Conservation (phyloP, 2,329 filamentous ascomycete genomes). For the Aspergillus tubingensis region DNA sequence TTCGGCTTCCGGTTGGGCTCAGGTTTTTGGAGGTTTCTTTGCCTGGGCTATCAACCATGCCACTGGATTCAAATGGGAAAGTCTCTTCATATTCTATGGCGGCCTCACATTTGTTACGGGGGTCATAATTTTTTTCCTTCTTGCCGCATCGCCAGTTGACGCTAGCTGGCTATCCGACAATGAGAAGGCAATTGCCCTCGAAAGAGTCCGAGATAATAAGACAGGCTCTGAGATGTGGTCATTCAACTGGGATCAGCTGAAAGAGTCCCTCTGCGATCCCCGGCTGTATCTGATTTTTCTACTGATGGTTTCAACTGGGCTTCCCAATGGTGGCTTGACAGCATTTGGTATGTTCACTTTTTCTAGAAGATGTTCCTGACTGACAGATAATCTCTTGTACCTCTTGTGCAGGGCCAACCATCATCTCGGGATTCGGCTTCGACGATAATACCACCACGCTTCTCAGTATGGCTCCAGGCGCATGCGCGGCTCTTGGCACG, state of each 20-base stretch:
- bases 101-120: constrained; percentile 10
- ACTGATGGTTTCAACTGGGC: constrained; percentile 2
- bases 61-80: not conserved
- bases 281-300: constrained; percentile 6
- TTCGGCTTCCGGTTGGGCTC: constrained; percentile 12
- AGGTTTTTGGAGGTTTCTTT: constrained; percentile 9
- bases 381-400: not conserved
- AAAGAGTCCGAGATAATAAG: constrained; percentile 16
- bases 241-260: constrained; percentile 23
- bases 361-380: not conserved
- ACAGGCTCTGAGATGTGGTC: constrained; percentile 18
- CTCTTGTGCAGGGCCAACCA: constrained; percentile 4
- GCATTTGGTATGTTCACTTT: constrained; percentile 1
- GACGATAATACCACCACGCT: not conserved
- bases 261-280: not conserved
- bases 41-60: constrained; percentile 10
- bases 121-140: constrained; percentile 9
- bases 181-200: constrained; percentile 18
- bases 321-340: constrained; percentile 14
- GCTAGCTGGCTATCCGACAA: constrained; percentile 18
- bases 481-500: constrained; percentile 25
- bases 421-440: constrained; percentile 6
- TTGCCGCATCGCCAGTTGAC: constrained; percentile 19
- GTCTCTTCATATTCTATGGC: constrained; percentile 4
- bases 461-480: constrained; percentile 6